These are phyloP conservation scores for Spathaspora girioi DNA, from an alignment of 805 yeast species.

Conservation along the genomic window DNA sequence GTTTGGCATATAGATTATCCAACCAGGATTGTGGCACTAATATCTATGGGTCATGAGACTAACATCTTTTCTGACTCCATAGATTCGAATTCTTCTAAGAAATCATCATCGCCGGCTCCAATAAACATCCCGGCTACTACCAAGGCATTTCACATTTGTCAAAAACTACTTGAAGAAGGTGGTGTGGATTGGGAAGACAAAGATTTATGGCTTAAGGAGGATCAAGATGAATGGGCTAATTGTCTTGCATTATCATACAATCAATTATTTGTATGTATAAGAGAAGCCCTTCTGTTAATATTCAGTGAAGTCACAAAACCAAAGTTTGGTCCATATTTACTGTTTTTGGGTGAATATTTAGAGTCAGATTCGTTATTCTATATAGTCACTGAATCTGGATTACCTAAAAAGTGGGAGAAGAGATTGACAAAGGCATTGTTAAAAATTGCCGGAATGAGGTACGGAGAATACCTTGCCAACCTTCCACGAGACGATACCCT, in stretches of 20 bases:
- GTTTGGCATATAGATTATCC: constrained; percentile 58
- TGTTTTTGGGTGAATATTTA: constrained; percentile 47
- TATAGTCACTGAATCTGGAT: constrained; percentile 28
- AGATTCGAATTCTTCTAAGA: constrained; percentile 12
- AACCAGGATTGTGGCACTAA: constrained; percentile 47
- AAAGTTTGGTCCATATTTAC: constrained; percentile 51
- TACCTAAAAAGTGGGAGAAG: constrained; percentile 46
- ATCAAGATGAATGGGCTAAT: constrained; percentile 49
- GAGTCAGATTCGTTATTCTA: constrained; percentile 44
- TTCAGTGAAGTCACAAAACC: constrained; percentile 47
- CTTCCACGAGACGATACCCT: constrained; percentile 60
- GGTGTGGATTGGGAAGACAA: constrained; percentile 30
- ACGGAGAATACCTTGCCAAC: constrained; percentile 35
- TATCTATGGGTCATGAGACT: constrained; percentile 43
- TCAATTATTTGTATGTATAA: constrained; percentile 44
- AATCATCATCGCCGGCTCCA: constrained; percentile 18
- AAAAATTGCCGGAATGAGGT: constrained; percentile 33
- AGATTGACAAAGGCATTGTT: constrained; percentile 31
- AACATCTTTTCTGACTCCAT: constrained; percentile 26
- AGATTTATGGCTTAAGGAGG: constrained; percentile 33
- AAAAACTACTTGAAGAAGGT: constrained; percentile 27
- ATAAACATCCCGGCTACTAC: constrained; percentile 25
- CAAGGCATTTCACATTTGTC: constrained; percentile 25
- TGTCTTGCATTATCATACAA: constrained; percentile 44
- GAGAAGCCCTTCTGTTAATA: constrained; percentile 37